Conservation (phyloP, 371 early-diverging fungal genomes). For the Mucor piriformis region DNA sequence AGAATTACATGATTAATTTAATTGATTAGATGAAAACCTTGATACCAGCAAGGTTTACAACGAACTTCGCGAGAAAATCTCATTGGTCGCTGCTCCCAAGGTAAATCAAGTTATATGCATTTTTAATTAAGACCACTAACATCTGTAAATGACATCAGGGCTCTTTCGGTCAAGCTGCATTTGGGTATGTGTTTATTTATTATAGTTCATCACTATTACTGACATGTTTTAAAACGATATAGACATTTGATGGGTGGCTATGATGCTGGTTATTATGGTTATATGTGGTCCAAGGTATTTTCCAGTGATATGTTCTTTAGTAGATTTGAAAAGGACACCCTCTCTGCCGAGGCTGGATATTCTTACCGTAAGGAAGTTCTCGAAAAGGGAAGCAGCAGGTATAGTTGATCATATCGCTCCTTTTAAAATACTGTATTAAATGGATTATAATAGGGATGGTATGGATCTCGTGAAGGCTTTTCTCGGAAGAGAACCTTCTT, state of each 20-base stretch:
- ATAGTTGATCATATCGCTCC: no score
- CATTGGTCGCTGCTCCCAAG: constrained; percentile 56
- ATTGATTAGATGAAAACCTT: constrained; percentile 43
- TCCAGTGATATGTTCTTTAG: constrained; percentile 86
- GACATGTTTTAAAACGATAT: constrained; percentile 17
- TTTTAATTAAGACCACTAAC: background rate
- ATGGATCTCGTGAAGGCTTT: constrained; percentile 74
- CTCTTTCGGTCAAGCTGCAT: constrained; percentile 54
- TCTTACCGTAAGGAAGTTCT: constrained; percentile 71
- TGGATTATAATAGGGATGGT: constrained; percentile 50
- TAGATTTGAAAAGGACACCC: constrained; percentile 68
- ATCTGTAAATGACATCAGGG: constrained; percentile 27
- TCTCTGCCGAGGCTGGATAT: constrained; percentile 56
- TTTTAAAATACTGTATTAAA: background rate
- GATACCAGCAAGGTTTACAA: constrained; percentile 64
- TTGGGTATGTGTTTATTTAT: constrained; percentile 36
- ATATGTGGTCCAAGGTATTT: constrained; percentile 83
- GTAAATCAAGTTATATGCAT: constrained; percentile 19
- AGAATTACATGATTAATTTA: background rate
- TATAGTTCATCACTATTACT: background rate
- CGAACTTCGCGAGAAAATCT: constrained; percentile 65
- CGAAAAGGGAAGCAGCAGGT: constrained; percentile 71
- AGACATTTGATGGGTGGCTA: constrained; percentile 89
- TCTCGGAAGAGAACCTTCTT: constrained; percentile 83
- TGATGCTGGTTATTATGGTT: constrained; percentile 72